phyloP scores from a whole-genome alignment of 441 rosid genomes.

The Adansonia madagascariensis region DNA sequence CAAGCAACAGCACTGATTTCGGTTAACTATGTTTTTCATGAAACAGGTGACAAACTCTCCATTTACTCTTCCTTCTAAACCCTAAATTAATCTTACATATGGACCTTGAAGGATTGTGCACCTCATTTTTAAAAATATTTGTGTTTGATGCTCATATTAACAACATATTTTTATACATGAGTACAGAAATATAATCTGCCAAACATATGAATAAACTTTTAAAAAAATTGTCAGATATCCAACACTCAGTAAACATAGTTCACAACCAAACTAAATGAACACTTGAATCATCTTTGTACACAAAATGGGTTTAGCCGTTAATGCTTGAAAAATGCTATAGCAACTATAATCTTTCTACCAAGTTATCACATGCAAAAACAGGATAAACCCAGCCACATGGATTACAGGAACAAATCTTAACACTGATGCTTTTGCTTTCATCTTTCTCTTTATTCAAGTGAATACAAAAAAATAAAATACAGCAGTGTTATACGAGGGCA shows the following conservation, averaged over 20 bases:
- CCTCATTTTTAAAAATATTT: too few species aligned
- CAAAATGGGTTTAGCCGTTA: neutral
- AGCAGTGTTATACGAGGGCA: neutral
- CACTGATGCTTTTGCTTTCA: neutral
- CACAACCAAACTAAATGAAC: neutral
- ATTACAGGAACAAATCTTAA: neutral
- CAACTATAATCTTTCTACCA: neutral
- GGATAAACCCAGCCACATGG: neutral
- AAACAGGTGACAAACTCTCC: too few species aligned
- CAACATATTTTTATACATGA: too few species aligned
- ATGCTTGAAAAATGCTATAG: neutral
- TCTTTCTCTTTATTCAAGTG: slow-evolving; percentile 8
- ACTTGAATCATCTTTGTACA: neutral
- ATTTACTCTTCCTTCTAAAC: too few species aligned
- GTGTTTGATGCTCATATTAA: too few species aligned
- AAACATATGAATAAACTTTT: slow-evolving; percentile 20
- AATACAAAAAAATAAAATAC: neutral
- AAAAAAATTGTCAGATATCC: slow-evolving; percentile 25
- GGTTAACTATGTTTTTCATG: too few species aligned
- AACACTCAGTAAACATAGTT: neutral
- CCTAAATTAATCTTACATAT: too few species aligned
- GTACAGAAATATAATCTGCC: too few species aligned
- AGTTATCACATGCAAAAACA: neutral
- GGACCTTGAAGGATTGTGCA: too few species aligned
- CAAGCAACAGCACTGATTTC: too few species aligned